These are phyloP conservation scores for Chrysanthemum lavandulifolium DNA, from an alignment of 129 eudicot genomes.

Conservation along the genomic window DNA sequence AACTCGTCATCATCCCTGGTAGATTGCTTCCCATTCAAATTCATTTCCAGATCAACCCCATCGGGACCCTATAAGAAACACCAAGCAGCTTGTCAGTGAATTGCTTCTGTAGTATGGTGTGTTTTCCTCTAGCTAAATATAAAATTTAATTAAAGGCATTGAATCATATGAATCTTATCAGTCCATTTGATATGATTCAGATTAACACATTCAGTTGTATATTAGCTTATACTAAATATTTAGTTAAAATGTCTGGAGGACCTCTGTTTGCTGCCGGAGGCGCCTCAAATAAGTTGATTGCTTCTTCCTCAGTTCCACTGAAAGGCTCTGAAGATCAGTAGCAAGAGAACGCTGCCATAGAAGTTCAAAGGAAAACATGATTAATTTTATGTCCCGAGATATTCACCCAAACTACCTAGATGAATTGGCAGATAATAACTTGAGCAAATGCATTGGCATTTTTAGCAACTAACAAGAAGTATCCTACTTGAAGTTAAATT, in stretches of 20 bases:
- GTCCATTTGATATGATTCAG: not conserved
- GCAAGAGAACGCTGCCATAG: constrained; percentile 84
- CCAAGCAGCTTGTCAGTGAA: constrained; percentile 16
- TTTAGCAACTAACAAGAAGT: not conserved
- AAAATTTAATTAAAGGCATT: not conserved
- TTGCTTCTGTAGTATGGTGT: constrained; percentile 5
- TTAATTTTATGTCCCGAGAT: not conserved
- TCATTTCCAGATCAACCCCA: constrained; percentile 92
- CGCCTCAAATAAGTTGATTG: constrained; percentile 84
- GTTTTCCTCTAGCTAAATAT: not conserved
- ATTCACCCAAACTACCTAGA: not conserved
- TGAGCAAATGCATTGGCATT: not conserved
- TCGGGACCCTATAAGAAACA: constrained; percentile 30
- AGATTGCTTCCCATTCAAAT: constrained; percentile 66
- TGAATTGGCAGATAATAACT: constrained; percentile 1
- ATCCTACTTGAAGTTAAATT: not conserved
- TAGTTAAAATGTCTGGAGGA: constrained; percentile 24
- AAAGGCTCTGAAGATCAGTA: constrained; percentile 90
- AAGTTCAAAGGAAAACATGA: constrained; percentile 9
- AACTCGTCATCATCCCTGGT: constrained; percentile 58
- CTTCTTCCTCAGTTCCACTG: constrained; percentile 77
- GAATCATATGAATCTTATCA: constrained; percentile 5
- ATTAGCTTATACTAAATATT: not conserved
- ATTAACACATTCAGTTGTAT: not conserved
- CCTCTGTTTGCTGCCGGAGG: constrained; percentile 84